Base-by-base conservation (phyloP, 2,329 filamentous ascomycete species). In the Parasarocladium wereldwijsianum region DNA sequence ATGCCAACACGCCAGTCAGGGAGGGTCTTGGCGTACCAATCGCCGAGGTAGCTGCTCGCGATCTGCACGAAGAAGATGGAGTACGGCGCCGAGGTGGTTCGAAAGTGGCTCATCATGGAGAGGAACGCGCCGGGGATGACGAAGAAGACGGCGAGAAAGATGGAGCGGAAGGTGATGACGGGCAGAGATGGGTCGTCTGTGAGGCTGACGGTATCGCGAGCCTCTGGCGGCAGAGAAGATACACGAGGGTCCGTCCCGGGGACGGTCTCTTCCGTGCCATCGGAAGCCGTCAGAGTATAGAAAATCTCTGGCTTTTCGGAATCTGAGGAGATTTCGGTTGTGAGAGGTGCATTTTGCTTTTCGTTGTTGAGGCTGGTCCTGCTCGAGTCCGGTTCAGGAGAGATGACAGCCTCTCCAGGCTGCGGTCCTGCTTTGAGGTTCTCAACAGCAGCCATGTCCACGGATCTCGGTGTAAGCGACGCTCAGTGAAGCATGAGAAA, bases 41-140 rank as follows among this genome's bases (percentile, higher is more conserved):
- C 50, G 2, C 66, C 66, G 8, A 60, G 54, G 33, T 70, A 70
- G 39, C 68, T 66, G 26, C 58, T 65, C 0, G 64, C 65, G 29
- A 71, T 66, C 39, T 70, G 65, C 18, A 74, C 68, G 36, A 75
- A 74, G 43, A 73, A 72, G 27, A 74, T 60, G 0, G 67, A 70
- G 41, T 72, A 75, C 0, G 63, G 61, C 1, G 66, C 64, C 24
- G 58, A 60, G 0, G 69, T 73, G 2, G 69, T 73, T 25, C 69
- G 58, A 40, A 60, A 74, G 28, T 60, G 55, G 36, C 59, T 62
- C 57, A 71, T 63, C 40, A 66, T 61, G 5, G 62, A 66, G 3
- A 74, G 43, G 38, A 73, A 66, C 2, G 68, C 68, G 3, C 68
- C 69, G 0, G 68, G 66, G 1, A 61, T 54, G 25, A 71, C 60